Percentiles rank a stretch among this genome's conserved stretches.
These are phyloP conservation scores for Datura wrightii DNA, from an alignment of 257 asterid species.

Conservation along the genomic window DNA sequence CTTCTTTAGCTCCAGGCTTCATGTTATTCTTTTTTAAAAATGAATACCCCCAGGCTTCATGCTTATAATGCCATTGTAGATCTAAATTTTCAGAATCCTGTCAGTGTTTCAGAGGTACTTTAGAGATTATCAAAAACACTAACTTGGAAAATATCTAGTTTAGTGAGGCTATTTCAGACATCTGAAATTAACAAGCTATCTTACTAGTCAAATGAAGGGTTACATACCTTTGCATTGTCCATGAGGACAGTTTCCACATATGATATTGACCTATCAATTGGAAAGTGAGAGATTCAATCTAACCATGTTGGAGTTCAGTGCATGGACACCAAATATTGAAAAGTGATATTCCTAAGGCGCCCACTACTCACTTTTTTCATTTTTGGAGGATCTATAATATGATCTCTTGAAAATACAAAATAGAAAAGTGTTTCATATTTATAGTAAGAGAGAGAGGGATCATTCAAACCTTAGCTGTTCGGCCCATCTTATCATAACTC, in stretches of 20 bases:
- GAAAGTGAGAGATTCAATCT: background rate
- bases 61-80: constrained; percentile 14
- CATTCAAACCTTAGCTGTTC: constrained; percentile 81
- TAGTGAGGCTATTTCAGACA: constrained; percentile 21
- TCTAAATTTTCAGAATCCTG: background rate
- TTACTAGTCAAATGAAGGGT: constrained; percentile 20
- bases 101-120: background rate
- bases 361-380: background rate
- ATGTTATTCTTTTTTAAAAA: background rate
- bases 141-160: background rate
- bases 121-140: constrained; percentile 7
- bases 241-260: constrained; percentile 86
- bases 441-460: background rate
- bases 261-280: constrained; percentile 72
- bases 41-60: background rate
- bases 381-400: constrained; percentile 7
- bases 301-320: constrained; percentile 16
- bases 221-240: constrained; percentile 84
- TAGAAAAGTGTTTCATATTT: constrained; percentile 31
- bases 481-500: constrained; percentile 89
- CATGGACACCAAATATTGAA: constrained; percentile 20
- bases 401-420: constrained; percentile 17
- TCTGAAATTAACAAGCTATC: constrained; percentile 6
- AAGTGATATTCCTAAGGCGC: background rate
- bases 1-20: constrained; percentile 22